These are phyloP conservation scores for Leccinum boreale DNA, from an alignment of 768 basidiomycete species.

Conservation along the genomic window DNA sequence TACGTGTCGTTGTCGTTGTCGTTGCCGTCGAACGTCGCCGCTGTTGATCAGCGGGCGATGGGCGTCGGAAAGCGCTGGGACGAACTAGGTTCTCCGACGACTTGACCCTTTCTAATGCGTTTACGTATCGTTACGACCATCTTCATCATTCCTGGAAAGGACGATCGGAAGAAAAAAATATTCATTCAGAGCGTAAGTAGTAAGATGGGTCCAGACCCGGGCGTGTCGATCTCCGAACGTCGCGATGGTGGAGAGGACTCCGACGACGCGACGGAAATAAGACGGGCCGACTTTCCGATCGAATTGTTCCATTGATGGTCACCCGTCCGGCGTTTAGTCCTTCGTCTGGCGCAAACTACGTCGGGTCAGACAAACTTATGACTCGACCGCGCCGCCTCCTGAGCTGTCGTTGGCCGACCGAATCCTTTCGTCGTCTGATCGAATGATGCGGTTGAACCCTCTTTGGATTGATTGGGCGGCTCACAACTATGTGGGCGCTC, in stretches of 20 bases:
- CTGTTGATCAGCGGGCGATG: neutral
- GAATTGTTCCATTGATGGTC: neutral
- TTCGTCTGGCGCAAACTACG: neutral
- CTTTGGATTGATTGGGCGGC: neutral
- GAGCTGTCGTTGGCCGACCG: neutral
- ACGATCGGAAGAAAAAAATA: neutral
- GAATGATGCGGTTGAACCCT: neutral
- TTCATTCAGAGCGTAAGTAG: neutral
- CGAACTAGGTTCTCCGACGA: neutral
- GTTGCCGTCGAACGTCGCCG: neutral
- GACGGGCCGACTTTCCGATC: neutral
- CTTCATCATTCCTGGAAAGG: neutral
- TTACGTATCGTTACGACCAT: neutral
- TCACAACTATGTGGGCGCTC: neutral
- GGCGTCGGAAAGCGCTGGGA: neutral
- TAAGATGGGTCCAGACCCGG: neutral
- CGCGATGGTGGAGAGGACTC: neutral
- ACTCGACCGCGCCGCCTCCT: no score
- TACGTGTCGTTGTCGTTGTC: neutral
- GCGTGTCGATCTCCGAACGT: neutral
- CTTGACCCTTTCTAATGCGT: neutral
- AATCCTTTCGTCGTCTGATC: neutral
- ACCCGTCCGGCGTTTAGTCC: neutral
- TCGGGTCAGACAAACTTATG: neutral
- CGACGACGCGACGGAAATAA: neutral